These are phyloP conservation scores for Stagonosporopsis rhizophila DNA, from an alignment of 2,329 filamentous ascomycete genomes.

Conservation along the genomic window DNA sequence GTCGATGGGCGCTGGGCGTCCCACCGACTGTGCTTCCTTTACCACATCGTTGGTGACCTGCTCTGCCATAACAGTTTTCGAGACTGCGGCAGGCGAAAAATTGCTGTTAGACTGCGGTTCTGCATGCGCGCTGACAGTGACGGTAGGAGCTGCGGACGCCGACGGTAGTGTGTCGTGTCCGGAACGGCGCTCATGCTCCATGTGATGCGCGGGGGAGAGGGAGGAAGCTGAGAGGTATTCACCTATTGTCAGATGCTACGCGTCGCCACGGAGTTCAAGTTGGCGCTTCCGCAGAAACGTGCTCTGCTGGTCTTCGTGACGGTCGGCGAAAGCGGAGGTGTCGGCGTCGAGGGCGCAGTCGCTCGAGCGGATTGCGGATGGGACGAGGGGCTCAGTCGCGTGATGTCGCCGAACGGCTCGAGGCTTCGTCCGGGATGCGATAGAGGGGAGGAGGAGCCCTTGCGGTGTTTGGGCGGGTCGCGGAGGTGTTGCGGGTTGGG, in stretches of 20 bases:
- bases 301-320: conserved; percentile 37
- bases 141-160: conserved; percentile 22
- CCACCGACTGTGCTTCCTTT: conserved; percentile 73
- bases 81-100: conserved; percentile 51
- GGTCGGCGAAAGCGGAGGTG: conserved; percentile 44
- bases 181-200: conserved; percentile 30
- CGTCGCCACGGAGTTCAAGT: conserved; percentile 49
- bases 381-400: conserved; percentile 28
- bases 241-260: conserved; percentile 51
- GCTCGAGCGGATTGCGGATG: conserved; percentile 22
- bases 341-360: conserved; percentile 34
- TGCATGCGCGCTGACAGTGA: conserved; percentile 26
- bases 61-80: conserved; percentile 75
- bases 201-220: conserved; percentile 28
- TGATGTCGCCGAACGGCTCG: conserved; percentile 32
- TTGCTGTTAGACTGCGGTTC: conserved; percentile 44
- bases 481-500: conserved; percentile 40
- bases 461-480: conserved; percentile 38
- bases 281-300: conserved; percentile 52
- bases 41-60: conserved; percentile 74
- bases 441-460: conserved; percentile 36
- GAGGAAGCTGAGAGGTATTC: conserved; percentile 40
- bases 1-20: conserved; percentile 69
- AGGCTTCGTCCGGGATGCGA: conserved; percentile 35
- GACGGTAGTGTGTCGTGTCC: conserved; percentile 30